Evolutionary conservation across 305 asterid species (phyloP).

Genomic region (Fraxinus ornus): DNA sequence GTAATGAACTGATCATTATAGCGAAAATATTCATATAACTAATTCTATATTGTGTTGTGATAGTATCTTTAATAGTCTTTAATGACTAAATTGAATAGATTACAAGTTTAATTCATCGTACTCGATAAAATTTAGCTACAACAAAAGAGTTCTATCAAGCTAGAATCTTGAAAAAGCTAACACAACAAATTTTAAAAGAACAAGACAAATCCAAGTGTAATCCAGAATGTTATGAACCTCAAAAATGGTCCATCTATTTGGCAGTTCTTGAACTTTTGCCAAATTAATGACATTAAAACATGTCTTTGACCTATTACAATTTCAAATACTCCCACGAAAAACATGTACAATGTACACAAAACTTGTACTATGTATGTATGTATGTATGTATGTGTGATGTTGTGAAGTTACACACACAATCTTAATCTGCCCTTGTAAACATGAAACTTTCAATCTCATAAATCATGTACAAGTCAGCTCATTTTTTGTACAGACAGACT

Average conservation of each 20-base stretch:
- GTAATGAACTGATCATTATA: not conserved
- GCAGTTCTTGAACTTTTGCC: not conserved
- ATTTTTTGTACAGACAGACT: slow-evolving; percentile 11
- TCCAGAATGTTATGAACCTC: not conserved
- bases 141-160: not conserved
- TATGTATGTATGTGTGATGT: not conserved
- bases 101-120: not conserved
- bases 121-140: not conserved
- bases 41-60: not conserved
- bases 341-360: not conserved
- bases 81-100: not conserved
- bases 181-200: not conserved
- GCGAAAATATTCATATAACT: not conserved
- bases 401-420: not conserved
- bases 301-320: not conserved
- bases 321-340: not conserved
- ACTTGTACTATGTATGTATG: not conserved
- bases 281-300: not conserved
- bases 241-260: not conserved
- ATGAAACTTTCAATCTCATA: not conserved
- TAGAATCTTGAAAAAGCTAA: not conserved
- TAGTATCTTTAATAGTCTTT: not conserved
- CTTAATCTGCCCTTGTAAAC: not conserved
- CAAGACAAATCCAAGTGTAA: not conserved
- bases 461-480: not conserved